A percentile compares a stretch with the other conserved stretches of the same genome.
phyloP scores from a whole-genome alignment of 805 yeast species.

The Ogataea zsoltii region DNA sequence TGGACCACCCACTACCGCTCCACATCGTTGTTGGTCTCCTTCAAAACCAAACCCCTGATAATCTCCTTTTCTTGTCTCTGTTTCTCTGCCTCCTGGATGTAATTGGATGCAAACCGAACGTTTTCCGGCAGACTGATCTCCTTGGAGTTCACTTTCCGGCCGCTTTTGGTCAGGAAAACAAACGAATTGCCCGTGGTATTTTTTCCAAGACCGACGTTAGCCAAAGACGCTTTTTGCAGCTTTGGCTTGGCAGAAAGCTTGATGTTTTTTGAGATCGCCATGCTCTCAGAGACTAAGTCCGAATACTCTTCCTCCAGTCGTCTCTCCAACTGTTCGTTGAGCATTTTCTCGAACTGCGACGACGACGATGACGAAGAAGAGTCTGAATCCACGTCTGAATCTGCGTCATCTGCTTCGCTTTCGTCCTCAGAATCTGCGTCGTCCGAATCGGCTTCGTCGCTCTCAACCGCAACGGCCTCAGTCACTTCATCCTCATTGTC shows the following conservation, averaged over 20 bases:
- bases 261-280: slow-evolving; percentile 32
- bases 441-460: slow-evolving; percentile 30
- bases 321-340: slow-evolving; percentile 30
- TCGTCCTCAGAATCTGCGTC: slow-evolving; percentile 36
- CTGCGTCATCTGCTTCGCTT: slow-evolving; percentile 27
- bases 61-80: slow-evolving; percentile 54
- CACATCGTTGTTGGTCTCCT: slow-evolving; percentile 16
- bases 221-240: slow-evolving; percentile 1
- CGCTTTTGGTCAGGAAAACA: slow-evolving; percentile 56
- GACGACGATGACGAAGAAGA: too few species aligned
- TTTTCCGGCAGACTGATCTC: slow-evolving; percentile 53
- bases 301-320: slow-evolving; percentile 57
- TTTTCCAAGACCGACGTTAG: not conserved
- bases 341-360: slow-evolving; percentile 25
- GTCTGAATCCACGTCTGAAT: slow-evolving; percentile 12
- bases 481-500: slow-evolving; percentile 17
- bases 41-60: slow-evolving; percentile 55
- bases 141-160: slow-evolving; percentile 46
- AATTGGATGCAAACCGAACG: slow-evolving; percentile 53
- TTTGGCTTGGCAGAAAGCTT: slow-evolving; percentile 23
- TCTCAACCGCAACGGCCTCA: slow-evolving; percentile 22
- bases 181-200: slow-evolving; percentile 31
- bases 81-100: slow-evolving; percentile 50
- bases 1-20: slow-evolving; percentile 27
- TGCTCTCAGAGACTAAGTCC: slow-evolving; percentile 51